Percentiles rank a stretch among this genome's conserved stretches.
Conservation (phyloP, 371 early-diverging fungal genomes). For the Capillidium rhysosporum region DNA sequence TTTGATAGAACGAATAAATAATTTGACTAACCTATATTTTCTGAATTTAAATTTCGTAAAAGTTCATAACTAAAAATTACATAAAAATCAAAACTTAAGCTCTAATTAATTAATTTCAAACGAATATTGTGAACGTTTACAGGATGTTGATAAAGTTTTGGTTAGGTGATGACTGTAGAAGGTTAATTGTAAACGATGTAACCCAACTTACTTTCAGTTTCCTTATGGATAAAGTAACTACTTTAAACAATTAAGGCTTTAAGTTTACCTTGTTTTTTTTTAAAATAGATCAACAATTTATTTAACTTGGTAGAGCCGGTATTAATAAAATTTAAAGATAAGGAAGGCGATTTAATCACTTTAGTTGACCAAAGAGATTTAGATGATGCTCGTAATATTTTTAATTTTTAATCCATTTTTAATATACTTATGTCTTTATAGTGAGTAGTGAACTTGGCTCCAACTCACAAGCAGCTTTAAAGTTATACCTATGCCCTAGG, state of each 20-base stretch:
- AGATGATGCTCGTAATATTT: no score
- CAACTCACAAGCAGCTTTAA: no score
- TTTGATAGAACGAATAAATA: no score
- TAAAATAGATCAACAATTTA: not conserved
- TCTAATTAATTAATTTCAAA: not conserved
- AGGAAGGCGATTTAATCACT: not conserved
- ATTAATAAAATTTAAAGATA: not conserved
- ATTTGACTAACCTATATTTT: no score
- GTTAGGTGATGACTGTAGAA: not conserved
- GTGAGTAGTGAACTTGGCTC: no score
- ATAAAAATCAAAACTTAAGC: no score
- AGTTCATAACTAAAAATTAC: no score
- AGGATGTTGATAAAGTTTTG: not conserved
- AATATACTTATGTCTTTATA: no score
- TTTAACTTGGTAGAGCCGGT: not conserved
- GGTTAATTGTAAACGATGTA: not conserved
- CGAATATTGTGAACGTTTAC: not conserved
- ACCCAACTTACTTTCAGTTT: not conserved
- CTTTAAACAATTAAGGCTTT: not conserved
- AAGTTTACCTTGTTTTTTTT: not conserved
- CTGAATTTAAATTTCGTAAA: no score
- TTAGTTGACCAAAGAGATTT: no score
- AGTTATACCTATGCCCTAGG: no score
- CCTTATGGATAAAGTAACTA: not conserved
- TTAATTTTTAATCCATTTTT: no score